phyloP scores from a whole-genome alignment of 345 rosid species.

The Euphorbia pulcherrima region DNA sequence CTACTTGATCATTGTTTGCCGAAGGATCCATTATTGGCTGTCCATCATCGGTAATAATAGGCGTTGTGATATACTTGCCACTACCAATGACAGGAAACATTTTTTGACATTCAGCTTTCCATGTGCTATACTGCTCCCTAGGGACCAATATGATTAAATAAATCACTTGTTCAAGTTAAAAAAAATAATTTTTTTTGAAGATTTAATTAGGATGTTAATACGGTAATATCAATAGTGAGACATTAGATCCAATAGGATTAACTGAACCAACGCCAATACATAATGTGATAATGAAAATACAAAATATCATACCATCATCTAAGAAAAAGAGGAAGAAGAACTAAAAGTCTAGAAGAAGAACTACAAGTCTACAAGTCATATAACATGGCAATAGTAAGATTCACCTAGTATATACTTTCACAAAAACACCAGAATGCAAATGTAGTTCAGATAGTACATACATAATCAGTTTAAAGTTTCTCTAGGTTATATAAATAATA shows the following conservation, averaged over 20 bases:
- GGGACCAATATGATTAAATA: slow-evolving; percentile 23
- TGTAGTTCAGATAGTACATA: not conserved
- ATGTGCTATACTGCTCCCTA: slow-evolving; percentile 71
- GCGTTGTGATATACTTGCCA: slow-evolving; percentile 56
- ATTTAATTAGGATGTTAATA: slow-evolving; percentile 14
- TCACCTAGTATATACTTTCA: not conserved
- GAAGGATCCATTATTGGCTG: slow-evolving; percentile 43
- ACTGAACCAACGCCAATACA: not conserved
- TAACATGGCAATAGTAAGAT: not conserved
- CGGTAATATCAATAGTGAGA: not conserved
- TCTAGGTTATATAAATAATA: no score
- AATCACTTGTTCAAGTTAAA: slow-evolving; percentile 14
- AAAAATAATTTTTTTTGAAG: slow-evolving; percentile 5
- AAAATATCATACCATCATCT: not conserved
- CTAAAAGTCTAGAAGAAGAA: not conserved
- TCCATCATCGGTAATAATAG: slow-evolving; percentile 65
- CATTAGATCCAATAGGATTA: not conserved
- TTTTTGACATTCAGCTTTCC: slow-evolving; percentile 76
- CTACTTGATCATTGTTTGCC: slow-evolving; percentile 22
- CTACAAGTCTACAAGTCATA: not conserved
- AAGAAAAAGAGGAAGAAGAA: not conserved
- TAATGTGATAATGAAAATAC: not conserved
- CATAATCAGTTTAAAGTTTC: not conserved
- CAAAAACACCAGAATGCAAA: not conserved
- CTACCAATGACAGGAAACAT: slow-evolving; percentile 84